These are phyloP conservation scores for Staphylotrichum longicolle DNA, from an alignment of 495 filamentous ascomycete genomes.

Conservation along the genomic window DNA sequence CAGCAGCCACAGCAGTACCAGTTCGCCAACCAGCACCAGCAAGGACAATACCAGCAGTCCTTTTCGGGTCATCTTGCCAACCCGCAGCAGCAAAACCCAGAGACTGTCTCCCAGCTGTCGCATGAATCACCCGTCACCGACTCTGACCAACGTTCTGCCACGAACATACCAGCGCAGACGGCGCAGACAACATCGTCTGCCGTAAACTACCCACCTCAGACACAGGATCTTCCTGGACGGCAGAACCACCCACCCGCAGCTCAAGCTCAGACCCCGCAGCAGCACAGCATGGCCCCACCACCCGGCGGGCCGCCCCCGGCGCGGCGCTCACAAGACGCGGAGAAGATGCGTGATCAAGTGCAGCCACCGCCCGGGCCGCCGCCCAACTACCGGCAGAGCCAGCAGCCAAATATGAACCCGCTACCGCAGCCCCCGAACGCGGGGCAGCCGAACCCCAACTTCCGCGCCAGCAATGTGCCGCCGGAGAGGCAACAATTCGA, in stretches of 20 bases:
- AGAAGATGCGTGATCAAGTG: constrained; percentile 41
- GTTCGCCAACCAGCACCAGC: constrained; percentile 28
- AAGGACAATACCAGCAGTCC: constrained; percentile 36
- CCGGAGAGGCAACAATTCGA: constrained; percentile 43
- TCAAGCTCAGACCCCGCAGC: constrained; percentile 38
- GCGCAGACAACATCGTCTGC: constrained; percentile 39
- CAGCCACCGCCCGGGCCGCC: constrained; percentile 47
- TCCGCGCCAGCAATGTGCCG: constrained; percentile 38
- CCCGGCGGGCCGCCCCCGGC: constrained; percentile 43
- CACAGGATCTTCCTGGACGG: constrained; percentile 36
- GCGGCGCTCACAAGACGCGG: constrained; percentile 47
- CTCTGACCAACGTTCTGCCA: constrained; percentile 41
- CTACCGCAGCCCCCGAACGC: constrained; percentile 43
- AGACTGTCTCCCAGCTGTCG: constrained; percentile 59
- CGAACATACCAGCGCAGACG: constrained; percentile 39
- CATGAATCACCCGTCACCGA: constrained; percentile 56
- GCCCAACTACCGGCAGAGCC: constrained; percentile 50
- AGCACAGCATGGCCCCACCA: constrained; percentile 52
- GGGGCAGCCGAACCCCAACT: constrained; percentile 36
- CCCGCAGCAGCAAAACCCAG: constrained; percentile 49
- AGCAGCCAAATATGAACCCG: constrained; percentile 45
- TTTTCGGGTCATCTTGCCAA: constrained; percentile 41
- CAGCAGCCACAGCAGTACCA: constrained; percentile 38
- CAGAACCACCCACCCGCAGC: constrained; percentile 29
- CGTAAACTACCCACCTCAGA: constrained; percentile 35